phyloP scores from a whole-genome alignment of 306 rosid species.

The Oxytropis ochrocephala region DNA sequence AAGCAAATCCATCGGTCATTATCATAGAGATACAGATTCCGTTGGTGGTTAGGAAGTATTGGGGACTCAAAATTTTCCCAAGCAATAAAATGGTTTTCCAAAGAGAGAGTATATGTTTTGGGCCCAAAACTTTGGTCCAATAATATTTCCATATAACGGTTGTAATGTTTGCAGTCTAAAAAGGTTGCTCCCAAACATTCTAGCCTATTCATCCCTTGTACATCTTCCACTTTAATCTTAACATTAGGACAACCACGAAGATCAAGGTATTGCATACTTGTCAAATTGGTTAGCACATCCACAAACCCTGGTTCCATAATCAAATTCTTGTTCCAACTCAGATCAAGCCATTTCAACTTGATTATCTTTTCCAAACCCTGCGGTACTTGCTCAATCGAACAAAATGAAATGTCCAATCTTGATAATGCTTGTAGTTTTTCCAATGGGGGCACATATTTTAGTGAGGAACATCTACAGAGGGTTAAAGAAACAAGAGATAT shows the following conservation, averaged over 20 bases:
- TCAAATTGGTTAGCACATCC: not conserved
- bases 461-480: not conserved
- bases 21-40: accelerated
- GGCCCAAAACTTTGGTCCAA: not conserved
- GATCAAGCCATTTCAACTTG: not conserved
- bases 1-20: not conserved
- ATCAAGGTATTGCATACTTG: not conserved
- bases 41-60: not conserved
- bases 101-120: not conserved
- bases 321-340: too few species aligned
- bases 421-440: not conserved
- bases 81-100: not conserved
- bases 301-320: not conserved
- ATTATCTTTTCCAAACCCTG: not conserved
- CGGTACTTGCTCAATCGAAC: not conserved
- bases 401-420: not conserved
- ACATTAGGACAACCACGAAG: not conserved
- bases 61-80: not conserved
- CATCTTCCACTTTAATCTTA: not conserved
- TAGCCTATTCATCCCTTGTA: not conserved
- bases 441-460: not conserved
- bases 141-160: not conserved
- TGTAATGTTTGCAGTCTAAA: not conserved
- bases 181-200: not conserved
- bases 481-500: not conserved